phyloP scores from a whole-genome alignment of 306 rosid species.

The Styphnolobium japonicum region DNA sequence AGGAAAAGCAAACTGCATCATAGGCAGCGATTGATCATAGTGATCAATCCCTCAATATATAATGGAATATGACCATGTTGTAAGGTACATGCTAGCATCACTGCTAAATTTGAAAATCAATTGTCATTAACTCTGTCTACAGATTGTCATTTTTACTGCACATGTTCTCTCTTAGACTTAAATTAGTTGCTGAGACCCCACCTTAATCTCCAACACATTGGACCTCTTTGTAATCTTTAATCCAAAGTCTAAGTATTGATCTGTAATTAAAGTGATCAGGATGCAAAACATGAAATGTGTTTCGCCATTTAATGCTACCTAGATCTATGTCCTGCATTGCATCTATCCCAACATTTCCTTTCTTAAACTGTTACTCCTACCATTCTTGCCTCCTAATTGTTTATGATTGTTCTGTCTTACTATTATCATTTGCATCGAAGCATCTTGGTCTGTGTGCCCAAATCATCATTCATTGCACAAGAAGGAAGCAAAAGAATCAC shows the following conservation, averaged over 20 bases:
- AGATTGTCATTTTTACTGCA: not conserved
- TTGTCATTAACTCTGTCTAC: not conserved
- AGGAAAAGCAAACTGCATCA: not conserved
- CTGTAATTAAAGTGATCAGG: not conserved
- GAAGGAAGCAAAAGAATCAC: not conserved
- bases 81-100: not conserved
- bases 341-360: not conserved
- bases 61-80: not conserved
- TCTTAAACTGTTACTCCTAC: not conserved
- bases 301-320: not conserved
- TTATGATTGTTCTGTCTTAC: not conserved
- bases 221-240: not conserved
- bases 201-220: not conserved
- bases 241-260: not conserved
- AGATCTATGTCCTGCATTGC: not conserved
- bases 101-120: not conserved
- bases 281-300: not conserved
- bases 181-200: not conserved
- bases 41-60: not conserved
- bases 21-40: not conserved
- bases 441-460: not conserved
- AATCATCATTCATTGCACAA: slow-evolving; percentile 1
- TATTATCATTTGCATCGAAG: not conserved
- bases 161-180: not conserved
- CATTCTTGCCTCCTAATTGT: not conserved